Evolutionary conservation across 176 grass and related monocot genomes (phyloP), one percentile per base, ranked within the genome.

Genomic region (Juncus inflexus): DNA sequence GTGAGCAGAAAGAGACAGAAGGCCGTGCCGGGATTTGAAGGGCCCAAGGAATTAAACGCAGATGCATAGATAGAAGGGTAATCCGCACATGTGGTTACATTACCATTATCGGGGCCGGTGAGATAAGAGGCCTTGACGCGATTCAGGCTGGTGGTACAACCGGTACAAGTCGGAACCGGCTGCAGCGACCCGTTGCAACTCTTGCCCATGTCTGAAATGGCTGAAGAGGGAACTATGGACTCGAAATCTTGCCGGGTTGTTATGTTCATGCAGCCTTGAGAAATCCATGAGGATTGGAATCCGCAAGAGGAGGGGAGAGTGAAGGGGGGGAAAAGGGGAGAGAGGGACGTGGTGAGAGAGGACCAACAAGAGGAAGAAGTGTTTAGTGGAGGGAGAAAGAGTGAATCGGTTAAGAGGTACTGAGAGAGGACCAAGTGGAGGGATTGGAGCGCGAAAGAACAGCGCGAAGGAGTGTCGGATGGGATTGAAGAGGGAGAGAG

Each of bases 41-140:
- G 75, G 36, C 91, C 87, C 2, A 59, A 68, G 4, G 49, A 65
- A 73, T 81, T 89, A 3, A 41, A 62, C 12, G 82, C 88, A 49
- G 82, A 84, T 6, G 85, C 72, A 50, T 97, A 97, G 60, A 91
- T 97, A 74, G 71, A 77, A 15, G 88, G 77, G 64, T 97, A 91
- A 58, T 55, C 70, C 43, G 66, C 16, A 79, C 88, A 89, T 38
- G 84, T 75, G 37, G 82, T 84, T 84, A 89, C 68, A 67, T 86
- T 84, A 53, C 63, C 75, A 1, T 59, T 14, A 15, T 52, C 10
- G 40, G 79, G 65, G 9, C 67, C 67, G 0, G 79, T 15, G 63
- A 97, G 85, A 63, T 89, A 91, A 4, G 74, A 58, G 1, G 88
- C 79, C 43, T 81, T 86, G 64, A 84, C 35, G 62, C 65, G 66